These are phyloP conservation scores for Solanum tacnaense DNA, from an alignment of 257 asterid genomes.

Conservation along the genomic window DNA sequence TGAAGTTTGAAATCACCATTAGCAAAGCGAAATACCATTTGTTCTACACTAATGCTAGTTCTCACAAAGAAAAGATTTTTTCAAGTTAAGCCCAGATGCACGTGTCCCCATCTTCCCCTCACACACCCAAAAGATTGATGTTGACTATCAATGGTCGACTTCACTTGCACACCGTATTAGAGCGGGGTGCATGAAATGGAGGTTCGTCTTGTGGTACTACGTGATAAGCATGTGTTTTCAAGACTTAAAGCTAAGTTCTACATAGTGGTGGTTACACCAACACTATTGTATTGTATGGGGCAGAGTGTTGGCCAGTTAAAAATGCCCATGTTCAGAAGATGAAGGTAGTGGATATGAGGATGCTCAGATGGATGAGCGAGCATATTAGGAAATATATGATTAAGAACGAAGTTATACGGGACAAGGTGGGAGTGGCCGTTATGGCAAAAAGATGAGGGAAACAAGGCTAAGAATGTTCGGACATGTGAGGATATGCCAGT, in stretches of 20 bases:
- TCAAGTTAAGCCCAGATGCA: neutral
- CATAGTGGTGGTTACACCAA: neutral
- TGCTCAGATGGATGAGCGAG: neutral
- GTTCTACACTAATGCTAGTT: neutral
- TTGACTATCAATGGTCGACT: neutral
- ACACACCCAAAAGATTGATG: neutral
- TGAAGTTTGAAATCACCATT: neutral
- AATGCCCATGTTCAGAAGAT: neutral
- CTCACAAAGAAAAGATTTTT: neutral
- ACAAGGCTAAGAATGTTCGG: no score
- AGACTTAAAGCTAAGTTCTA: neutral
- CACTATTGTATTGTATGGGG: no score
- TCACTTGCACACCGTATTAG: neutral
- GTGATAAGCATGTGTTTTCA: neutral
- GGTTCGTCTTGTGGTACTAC: neutral
- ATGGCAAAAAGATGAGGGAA: no score
- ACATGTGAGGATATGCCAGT: no score
- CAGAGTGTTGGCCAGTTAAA: neutral
- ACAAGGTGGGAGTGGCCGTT: neutral
- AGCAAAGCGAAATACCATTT: neutral
- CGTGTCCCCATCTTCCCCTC: neutral
- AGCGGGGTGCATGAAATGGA: neutral
- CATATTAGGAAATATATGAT: neutral
- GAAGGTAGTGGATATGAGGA: neutral
- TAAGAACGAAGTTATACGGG: neutral